Conservation (phyloP, 2,329 filamentous ascomycete species). For the Colletotrichum nymphaeae region DNA sequence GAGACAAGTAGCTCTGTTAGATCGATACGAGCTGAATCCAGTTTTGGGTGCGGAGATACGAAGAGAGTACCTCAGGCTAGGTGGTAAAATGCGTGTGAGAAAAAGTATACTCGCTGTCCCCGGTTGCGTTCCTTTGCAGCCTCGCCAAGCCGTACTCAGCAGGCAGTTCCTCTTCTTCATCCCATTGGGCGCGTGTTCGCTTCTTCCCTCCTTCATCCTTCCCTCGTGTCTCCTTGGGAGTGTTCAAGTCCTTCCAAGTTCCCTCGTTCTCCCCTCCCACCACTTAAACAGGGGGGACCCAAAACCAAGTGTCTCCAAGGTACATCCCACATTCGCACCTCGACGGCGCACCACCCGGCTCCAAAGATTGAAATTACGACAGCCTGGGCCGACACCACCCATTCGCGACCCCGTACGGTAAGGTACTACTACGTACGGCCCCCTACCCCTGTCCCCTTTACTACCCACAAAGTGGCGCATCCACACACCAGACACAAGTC, state of each 20-base stretch:
- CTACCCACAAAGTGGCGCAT: constrained; percentile 3
- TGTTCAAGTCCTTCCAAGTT: constrained; percentile 8
- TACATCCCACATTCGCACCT: not conserved
- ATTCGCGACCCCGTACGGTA: constrained; percentile 11
- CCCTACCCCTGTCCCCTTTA: constrained; percentile 27
- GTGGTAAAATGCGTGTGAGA: accelerated
- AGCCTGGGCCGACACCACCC: constrained; percentile 20
- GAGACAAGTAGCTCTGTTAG: constrained; percentile 29
- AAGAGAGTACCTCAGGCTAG: not conserved
- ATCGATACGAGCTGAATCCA: constrained; percentile 32
- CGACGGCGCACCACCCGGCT: not conserved
- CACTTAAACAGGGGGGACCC: not conserved
- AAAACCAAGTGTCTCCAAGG: not conserved
- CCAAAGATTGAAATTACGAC: constrained; percentile 29
- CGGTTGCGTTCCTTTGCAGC: constrained; percentile 13
- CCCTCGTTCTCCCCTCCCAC: constrained; percentile 12
- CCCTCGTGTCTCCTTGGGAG: not conserved
- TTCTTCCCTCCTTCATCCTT: not conserved
- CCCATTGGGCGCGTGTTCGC: not conserved
- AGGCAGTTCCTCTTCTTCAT: constrained; percentile 3
- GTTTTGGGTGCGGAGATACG: not conserved
- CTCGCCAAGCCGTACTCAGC: constrained; percentile 12
- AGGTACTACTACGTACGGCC: too few relatives aligned
- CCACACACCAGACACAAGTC: constrained; percentile 5
- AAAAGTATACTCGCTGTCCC: constrained; percentile 12